Evolutionary conservation across 2,329 filamentous ascomycete genomes (phyloP).

Genomic region (Xylaria digitata): DNA sequence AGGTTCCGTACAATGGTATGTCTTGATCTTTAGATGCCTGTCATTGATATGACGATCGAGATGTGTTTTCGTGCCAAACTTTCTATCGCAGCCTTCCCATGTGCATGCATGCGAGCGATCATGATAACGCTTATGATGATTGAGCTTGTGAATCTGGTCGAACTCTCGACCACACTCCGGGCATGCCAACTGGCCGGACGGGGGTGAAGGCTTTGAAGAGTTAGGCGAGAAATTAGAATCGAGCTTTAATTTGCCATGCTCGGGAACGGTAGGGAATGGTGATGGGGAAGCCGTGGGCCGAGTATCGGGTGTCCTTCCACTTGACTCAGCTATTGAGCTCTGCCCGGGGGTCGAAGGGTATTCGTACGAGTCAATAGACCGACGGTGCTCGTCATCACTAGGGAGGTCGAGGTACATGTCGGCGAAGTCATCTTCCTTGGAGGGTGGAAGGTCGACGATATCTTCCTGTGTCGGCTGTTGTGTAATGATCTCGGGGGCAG

Average conservation of each 20-base stretch:
- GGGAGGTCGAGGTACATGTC: conserved; percentile 48
- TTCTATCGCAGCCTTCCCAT: conserved; percentile 62
- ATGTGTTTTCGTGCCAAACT: conserved; percentile 71
- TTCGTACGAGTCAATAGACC: conserved; percentile 47
- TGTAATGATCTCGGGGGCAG: conserved; percentile 44
- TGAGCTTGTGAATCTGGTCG: conserved; percentile 70
- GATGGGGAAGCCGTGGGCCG: conserved; percentile 49
- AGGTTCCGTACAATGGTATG: conserved; percentile 67
- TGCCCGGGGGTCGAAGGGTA: conserved; percentile 48
- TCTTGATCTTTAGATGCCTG: conserved; percentile 69
- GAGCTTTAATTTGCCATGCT: conserved; percentile 43
- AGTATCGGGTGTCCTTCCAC: conserved; percentile 50
- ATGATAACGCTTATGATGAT: conserved; percentile 71
- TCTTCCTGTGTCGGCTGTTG: conserved; percentile 39
- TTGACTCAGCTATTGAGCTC: conserved; percentile 48
- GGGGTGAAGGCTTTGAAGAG: conserved; percentile 42
- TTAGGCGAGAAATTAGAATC: conserved; percentile 47
- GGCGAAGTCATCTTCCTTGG: conserved; percentile 36
- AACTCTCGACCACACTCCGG: conserved; percentile 60
- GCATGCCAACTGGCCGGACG: conserved; percentile 48
- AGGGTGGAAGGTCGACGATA: conserved; percentile 36
- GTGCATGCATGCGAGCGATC: conserved; percentile 63
- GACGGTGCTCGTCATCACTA: conserved; percentile 47
- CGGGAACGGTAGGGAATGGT: conserved; percentile 42
- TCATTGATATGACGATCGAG: conserved; percentile 72